Percentiles rank a stretch among this genome's conserved stretches.
Conservation (phyloP, 1,284 basidiomycete species). For the Violaceomyces palustris region DNA sequence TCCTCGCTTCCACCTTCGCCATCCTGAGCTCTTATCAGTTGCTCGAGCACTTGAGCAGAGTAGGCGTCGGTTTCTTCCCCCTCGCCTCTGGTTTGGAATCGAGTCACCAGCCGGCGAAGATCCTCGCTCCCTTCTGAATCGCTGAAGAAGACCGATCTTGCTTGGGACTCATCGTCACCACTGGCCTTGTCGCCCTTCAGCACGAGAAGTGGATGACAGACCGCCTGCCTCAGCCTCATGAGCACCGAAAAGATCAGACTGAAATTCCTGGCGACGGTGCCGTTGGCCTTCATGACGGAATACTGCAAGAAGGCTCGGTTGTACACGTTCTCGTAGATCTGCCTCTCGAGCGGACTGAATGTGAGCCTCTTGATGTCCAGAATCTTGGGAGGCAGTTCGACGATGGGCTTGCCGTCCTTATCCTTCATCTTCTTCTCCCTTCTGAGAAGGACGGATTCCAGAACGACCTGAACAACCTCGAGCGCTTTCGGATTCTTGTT, state of each 20-base stretch:
- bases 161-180: conserved; percentile 11
- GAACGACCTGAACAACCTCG: conserved; percentile 49
- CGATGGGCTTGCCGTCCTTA: conserved; percentile 77
- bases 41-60: conserved; percentile 22
- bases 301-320: conserved; percentile 44
- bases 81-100: conserved; percentile 20
- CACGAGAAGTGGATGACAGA: conserved; percentile 54
- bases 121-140: conserved; percentile 6
- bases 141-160: conserved; percentile 1
- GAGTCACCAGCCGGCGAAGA: conserved; percentile 27
- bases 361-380: conserved; percentile 54
- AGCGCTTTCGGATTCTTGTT: conserved; percentile 44
- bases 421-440: conserved; percentile 90
- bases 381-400: conserved; percentile 81
- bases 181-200: conserved; percentile 32
- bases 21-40: conserved; percentile 19
- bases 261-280: conserved; percentile 48
- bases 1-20: conserved; percentile 2
- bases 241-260: conserved; percentile 55
- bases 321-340: conserved; percentile 53
- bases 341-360: conserved; percentile 43
- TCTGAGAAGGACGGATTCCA: conserved; percentile 62
- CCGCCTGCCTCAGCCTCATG: conserved; percentile 55
- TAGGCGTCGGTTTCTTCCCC: conserved; percentile 6
- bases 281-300: conserved; percentile 33